Conservation (phyloP, 169 alveolate species). For the Plasmodium malariae region DNA sequence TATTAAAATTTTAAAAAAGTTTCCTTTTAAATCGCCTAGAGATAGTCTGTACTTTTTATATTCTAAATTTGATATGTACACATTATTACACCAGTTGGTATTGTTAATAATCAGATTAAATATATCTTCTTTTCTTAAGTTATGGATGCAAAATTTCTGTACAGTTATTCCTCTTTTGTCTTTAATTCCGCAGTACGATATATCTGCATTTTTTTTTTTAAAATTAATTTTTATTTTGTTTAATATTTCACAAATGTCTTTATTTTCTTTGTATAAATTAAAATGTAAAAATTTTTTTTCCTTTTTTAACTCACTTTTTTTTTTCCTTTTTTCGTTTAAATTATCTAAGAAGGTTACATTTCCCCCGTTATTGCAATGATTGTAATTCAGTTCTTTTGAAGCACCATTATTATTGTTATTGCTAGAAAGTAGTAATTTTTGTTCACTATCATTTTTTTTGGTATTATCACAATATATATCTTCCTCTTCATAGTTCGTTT, state of each 20-base stretch:
- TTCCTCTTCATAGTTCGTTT: neutral
- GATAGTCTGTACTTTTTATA: conserved; percentile 88
- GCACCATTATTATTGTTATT: neutral
- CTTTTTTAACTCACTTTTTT: conserved; percentile 29
- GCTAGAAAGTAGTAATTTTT: too few species aligned
- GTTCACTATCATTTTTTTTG: neutral
- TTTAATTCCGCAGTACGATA: conserved; percentile 93
- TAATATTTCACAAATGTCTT: conserved; percentile 93
- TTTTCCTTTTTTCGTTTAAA: conserved; percentile 1
- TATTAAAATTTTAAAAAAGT: conserved; percentile 92
- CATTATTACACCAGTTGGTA: conserved; percentile 84
- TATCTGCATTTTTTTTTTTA: conserved; percentile 87
- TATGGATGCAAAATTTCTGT: conserved; percentile 85
- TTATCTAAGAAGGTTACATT: conserved; percentile 18
- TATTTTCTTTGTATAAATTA: conserved; percentile 89
- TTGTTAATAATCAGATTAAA: conserved; percentile 81
- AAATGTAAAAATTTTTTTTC: conserved; percentile 82
- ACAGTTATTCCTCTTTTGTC: conserved; percentile 96
- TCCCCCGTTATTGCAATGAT: neutral
- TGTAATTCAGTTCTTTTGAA: neutral
- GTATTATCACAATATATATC: neutral
- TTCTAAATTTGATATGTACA: conserved; percentile 88
- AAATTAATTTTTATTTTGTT: conserved; percentile 89
- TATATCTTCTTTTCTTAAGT: conserved; percentile 81
- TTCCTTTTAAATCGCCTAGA: conserved; percentile 93